Evolutionary conservation across 176 grass and related monocot species (phyloP), one percentile per base, ranked within the genome.

Genomic region (Melocanna baccifera): DNA sequence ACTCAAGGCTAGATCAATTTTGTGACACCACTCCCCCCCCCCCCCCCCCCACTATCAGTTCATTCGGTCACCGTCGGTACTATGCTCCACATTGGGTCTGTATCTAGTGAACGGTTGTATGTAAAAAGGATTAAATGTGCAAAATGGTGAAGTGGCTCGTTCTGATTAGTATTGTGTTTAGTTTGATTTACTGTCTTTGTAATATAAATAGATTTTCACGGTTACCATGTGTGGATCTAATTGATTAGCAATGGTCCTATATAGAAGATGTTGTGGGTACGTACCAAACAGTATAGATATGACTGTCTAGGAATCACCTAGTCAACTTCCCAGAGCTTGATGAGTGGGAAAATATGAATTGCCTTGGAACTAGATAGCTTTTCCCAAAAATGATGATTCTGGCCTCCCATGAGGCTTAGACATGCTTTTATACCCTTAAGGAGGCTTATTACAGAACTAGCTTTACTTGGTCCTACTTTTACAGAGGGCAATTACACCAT

Each of bases 1-100:
- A 67, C 79, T 68, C 50, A n/a, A 74, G 80, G 59, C 29, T 83
- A 90, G 73, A 78, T 79, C 67, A 83, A 64, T 67, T 86, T 68
- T 58, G 58, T 66, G 30, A 26, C 34, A 25, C 73, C 47, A 46
- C 42, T 48, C 28, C 6, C 19, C 52, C 16, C 11, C 28, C 6
- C 19, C 52, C 16, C 11, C 15, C 14, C 2, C 34, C 15, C 14
- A 3, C 32, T 74, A 59, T 75, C 50, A 80, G 20, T 79, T 58
- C 39, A 19, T 79, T 71, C 62, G 46, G 73, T 72, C 36, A 39
- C 57, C 32, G 9, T 46, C 19, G 47, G 13, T 61, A 40, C 4
- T 46, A 47, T 23, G 58, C 46, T 73, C 13, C 37, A 67, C 66
- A n/a, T 77, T 30, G 45, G 83, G 13, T 39, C 76, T 51, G 12